Base-by-base conservation (phyloP, 2,329 filamentous ascomycete genomes). In the Bertia moriformis region DNA sequence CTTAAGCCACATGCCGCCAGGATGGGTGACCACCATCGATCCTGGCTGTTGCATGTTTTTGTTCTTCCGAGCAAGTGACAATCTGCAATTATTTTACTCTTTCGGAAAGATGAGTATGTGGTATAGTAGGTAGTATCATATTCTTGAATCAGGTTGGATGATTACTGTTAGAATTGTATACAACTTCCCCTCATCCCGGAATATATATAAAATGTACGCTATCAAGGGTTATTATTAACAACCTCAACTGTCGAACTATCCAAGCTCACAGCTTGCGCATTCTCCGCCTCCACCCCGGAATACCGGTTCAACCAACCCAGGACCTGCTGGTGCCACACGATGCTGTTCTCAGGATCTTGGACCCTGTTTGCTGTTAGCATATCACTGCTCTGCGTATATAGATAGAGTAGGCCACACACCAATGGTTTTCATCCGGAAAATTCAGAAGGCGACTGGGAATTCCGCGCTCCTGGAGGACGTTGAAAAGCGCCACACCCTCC, bases 291-390 rank as follows among this genome's bases (percentile, higher is more conserved):
- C 14, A 73, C 51, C 0, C 68, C 67, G 18, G 67, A 67, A 47
- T 73, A 75, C 51, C 75, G 70, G 49, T 78, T 79, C 45, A 79
- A 78, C 76, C 83, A 95, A 41, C 74, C 74, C 19, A 95, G 53
- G 14, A 96, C 87, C 42, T 86, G 83, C 41, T 72, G 72, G 51
- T 96, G 87, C 91, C 91, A 96, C 15, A 93, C 69, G 14, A 95
- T 62, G 3, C 78, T 83, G 56, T 96, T 96, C 59, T 95, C 89
- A 0, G 82, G 84, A 55, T 94, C 93, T 40, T 94, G 53, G 3
- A 95, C 87, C 85, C 85, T 79, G 72, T 77, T 38, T 32, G 10
- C 10, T 18, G 32, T 35, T 17, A 35, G 10, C 32, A 18, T n/a
- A 10, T 18, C 12, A 4, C 14, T 29, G 27, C 37, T 27, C 42